A percentile compares a stretch with the other conserved stretches of the same genome.
These are phyloP conservation scores for Ogataea pini DNA, from an alignment of 805 yeast species.

Conservation along the genomic window DNA sequence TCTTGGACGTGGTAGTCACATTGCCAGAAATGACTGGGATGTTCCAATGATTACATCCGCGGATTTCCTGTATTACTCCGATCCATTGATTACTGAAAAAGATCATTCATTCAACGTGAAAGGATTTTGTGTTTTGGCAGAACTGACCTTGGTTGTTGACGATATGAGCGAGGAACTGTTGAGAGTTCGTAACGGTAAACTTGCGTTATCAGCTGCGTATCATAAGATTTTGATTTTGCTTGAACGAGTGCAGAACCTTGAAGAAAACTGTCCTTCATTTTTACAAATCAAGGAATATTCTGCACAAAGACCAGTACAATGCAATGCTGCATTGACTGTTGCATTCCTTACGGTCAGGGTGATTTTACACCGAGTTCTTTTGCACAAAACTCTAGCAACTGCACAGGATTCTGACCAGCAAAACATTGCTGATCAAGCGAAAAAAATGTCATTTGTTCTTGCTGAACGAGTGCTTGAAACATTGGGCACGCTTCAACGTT, in stretches of 20 bases:
- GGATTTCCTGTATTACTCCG: slow-evolving; percentile 15
- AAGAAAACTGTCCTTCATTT: slow-evolving; percentile 7
- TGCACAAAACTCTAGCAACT: slow-evolving; percentile 10
- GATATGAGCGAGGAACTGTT: slow-evolving; percentile 11
- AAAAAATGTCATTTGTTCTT: slow-evolving; percentile 8
- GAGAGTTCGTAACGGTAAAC: slow-evolving; percentile 3
- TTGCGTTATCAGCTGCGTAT: slow-evolving; percentile 4
- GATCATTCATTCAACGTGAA: slow-evolving; percentile 13
- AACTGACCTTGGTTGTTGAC: slow-evolving; percentile 18
- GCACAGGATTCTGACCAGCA: slow-evolving; percentile 2
- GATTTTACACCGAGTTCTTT: slow-evolving; percentile 4
- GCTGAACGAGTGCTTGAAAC: slow-evolving; percentile 6
- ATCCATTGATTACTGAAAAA: slow-evolving; percentile 11
- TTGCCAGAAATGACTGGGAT: slow-evolving; percentile 17
- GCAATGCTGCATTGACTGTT: slow-evolving; percentile 10
- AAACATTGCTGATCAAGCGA: slow-evolving; percentile 1
- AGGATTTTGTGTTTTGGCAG: slow-evolving; percentile 11
- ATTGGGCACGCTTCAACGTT: slow-evolving; percentile 9
- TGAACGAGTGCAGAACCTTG: slow-evolving; percentile 4
- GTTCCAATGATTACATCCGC: slow-evolving; percentile 14
- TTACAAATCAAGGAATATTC: slow-evolving; percentile 10
- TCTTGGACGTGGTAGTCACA: slow-evolving; percentile 18
- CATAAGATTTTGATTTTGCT: slow-evolving; percentile 6
- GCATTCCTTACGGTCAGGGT: slow-evolving; percentile 15
- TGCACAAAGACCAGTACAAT: slow-evolving; percentile 2